A percentile compares a stretch with the other conserved stretches of the same genome.
These are phyloP conservation scores for Mycena venus DNA, from an alignment of 768 basidiomycete species.

Conservation along the genomic window DNA sequence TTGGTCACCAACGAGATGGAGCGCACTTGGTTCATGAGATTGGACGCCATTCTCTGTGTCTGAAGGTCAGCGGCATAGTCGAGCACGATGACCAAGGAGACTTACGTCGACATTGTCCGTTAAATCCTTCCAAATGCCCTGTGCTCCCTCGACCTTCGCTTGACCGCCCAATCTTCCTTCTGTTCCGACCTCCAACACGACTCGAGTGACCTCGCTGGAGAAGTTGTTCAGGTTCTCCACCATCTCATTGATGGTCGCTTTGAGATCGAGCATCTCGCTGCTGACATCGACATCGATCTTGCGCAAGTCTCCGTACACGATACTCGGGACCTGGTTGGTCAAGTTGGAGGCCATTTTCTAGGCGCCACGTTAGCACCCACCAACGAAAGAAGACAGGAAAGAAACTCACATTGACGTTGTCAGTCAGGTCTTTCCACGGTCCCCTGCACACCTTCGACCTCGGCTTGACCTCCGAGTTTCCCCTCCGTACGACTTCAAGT, in stretches of 20 bases:
- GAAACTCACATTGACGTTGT: constrained; percentile 25
- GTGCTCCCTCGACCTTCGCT: constrained; percentile 89
- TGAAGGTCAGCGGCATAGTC: constrained; percentile 43
- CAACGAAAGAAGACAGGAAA: too few relatives aligned
- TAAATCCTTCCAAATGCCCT: constrained; percentile 92
- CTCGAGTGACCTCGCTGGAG: constrained; percentile 80
- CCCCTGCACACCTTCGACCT: constrained; percentile 31
- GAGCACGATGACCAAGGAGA: background rate
- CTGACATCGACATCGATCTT: constrained; percentile 26
- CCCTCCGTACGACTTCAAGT: constrained; percentile 30
- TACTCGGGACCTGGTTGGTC: constrained; percentile 45
- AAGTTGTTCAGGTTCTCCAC: constrained; percentile 53
- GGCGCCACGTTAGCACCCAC: background rate
- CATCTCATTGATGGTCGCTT: constrained; percentile 35
- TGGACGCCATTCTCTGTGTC: constrained; percentile 86
- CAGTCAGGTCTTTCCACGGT: constrained; percentile 41
- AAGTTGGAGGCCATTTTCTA: constrained; percentile 37
- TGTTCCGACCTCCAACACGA: constrained; percentile 88
- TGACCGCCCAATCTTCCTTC: constrained; percentile 94
- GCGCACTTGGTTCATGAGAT: constrained; percentile 82
- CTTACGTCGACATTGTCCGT: constrained; percentile 72
- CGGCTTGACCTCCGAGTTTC: constrained; percentile 30
- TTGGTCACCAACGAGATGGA: constrained; percentile 89
- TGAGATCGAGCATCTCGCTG: constrained; percentile 31
- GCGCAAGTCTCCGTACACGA: constrained; percentile 27